Evolutionary conservation across 164 flowering plant genomes (phyloP), one percentile per base, ranked within the genome.

Genomic region (Magnolia sinica): DNA sequence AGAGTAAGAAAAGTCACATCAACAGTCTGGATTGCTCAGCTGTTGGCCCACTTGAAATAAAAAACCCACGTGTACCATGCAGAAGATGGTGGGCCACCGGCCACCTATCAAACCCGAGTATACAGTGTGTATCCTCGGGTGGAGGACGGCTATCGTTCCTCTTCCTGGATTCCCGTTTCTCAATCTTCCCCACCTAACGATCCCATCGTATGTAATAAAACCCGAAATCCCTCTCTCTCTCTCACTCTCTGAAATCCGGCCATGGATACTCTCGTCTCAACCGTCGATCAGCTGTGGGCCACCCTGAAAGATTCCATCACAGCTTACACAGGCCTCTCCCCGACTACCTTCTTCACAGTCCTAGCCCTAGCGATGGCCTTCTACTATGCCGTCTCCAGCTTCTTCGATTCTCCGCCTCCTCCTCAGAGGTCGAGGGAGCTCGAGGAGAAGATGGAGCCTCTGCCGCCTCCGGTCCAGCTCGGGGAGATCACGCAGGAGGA

Each of bases 401-500:
- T 86, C 13, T 86, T 89, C 63, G 85, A 81, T 8, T 71, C 79
- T 0, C 70, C 85, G 1, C 64, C 84, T 29, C 81, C 83, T 63
- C 18, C 88, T 6, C 65, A 45, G 7, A 45, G 55, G 27, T 24
- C 5, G 8, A 81, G 90, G 65, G 78, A 27, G 0, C 27, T 66
- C 11, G 89, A 85, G 77, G 90, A 86, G 70, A 80, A 87, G 81
- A 71, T 84, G 86, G 84, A 88, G 83, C 98, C 97, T 49, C 86
- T 91, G 52, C 93, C 93, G 0, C 99, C 99, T 1, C 99, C 99
- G 0, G 98, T 94, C 50, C 98, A 96, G 87, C 79, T 96, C 14
- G 98, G 99, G 0, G 99, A 94, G 84, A 82, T 96, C 75, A 73
- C 89, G 22, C 95, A 86, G 58, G 98, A 93, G 73, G 99, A 92